phyloP scores from a whole-genome alignment of 768 basidiomycete genomes.

The Exsudoporus frostii region DNA sequence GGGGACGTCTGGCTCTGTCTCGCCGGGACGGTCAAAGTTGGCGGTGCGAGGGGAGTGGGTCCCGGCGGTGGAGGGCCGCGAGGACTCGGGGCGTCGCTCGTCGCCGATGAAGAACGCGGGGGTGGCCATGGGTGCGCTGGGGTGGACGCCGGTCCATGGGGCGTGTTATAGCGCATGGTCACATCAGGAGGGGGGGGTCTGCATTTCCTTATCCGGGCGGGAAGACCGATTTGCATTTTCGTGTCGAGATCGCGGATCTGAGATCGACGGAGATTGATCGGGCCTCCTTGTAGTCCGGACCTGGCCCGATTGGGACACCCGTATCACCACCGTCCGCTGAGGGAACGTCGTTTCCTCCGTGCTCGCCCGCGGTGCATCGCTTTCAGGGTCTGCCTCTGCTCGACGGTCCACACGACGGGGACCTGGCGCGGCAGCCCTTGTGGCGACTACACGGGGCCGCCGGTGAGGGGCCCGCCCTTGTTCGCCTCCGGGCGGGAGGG shows the following conservation, averaged over 20 bases:
- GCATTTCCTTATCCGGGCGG: background rate
- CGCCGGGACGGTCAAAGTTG: constrained; percentile 36
- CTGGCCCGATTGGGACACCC: background rate
- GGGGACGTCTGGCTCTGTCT: constrained; percentile 24
- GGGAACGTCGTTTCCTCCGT: too few relatives aligned
- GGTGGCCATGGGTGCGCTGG: too few relatives aligned
- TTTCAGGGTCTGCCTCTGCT: background rate
- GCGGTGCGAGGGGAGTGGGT: constrained; percentile 47
- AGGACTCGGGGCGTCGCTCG: constrained; percentile 5
- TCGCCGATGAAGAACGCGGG: constrained; percentile 26
- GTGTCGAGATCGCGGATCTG: constrained; percentile 23
- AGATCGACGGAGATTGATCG: constrained; percentile 27
- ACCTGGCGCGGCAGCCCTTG: too few relatives aligned
- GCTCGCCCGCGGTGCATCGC: background rate
- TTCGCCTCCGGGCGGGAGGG: background rate
- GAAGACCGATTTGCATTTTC: constrained; percentile 20
- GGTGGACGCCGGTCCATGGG: too few relatives aligned
- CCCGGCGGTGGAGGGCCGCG: constrained; percentile 26
- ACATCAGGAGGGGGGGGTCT: constrained; percentile 18
- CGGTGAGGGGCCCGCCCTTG: too few relatives aligned
- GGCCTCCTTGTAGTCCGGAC: constrained; percentile 16
- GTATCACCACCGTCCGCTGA: background rate
- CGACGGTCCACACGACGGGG: too few relatives aligned
- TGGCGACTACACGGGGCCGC: too few relatives aligned
- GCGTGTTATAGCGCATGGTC: too few relatives aligned